Evolutionary conservation across 352 stramenopile genomes (phyloP).

Genomic region (Globisporangium camurandrum): DNA sequence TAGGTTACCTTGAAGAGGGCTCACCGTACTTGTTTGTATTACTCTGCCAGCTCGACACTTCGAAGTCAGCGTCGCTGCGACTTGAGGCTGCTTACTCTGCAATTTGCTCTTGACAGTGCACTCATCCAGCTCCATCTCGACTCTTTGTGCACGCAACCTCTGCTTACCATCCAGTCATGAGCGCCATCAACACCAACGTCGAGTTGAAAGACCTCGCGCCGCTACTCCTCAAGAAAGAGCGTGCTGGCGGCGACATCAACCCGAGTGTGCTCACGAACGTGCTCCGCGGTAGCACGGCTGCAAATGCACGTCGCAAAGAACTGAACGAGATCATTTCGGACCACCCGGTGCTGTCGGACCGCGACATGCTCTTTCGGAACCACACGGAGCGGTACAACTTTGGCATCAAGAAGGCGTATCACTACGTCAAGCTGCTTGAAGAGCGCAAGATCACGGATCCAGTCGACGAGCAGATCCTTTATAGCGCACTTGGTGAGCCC

Average conservation of each 20-base stretch:
- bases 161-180: too few relatives aligned
- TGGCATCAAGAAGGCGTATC: constrained; percentile 26
- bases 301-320: constrained; percentile 37
- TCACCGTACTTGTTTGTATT: too few relatives aligned
- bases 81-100: too few relatives aligned
- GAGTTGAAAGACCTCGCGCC: constrained; percentile 56
- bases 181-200: too few relatives aligned
- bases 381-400: constrained; percentile 27
- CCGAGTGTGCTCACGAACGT: constrained; percentile 23
- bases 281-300: constrained; percentile 18
- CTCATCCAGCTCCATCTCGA: too few relatives aligned
- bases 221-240: constrained; percentile 52
- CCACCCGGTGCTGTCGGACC: constrained; percentile 40
- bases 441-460: constrained; percentile 23
- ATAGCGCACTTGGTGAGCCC: constrained; percentile 35
- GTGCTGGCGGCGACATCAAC: constrained; percentile 37
- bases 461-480: constrained; percentile 28
- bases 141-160: too few relatives aligned
- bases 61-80: too few relatives aligned
- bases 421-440: constrained; percentile 29
- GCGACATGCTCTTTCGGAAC: constrained; percentile 42
- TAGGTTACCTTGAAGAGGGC: too few relatives aligned
- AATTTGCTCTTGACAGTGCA: too few relatives aligned
- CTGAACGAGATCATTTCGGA: constrained; percentile 7
- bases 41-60: too few relatives aligned